Percentiles rank a stretch among this genome's conserved stretches.
phyloP scores from a whole-genome alignment of 2,329 filamentous ascomycete species.

The Microsporum audouinii region DNA sequence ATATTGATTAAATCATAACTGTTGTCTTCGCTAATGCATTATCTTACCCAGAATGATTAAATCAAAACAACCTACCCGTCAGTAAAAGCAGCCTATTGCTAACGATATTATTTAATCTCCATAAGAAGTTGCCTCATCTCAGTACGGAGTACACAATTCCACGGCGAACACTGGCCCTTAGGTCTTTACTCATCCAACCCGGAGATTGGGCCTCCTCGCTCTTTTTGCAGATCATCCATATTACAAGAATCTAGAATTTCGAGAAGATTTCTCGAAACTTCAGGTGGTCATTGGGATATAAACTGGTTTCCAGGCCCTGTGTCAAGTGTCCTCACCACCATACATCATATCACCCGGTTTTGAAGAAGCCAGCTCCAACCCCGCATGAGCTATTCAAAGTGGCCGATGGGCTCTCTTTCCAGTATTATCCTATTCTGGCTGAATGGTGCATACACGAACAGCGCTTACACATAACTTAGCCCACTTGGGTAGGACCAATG shows the following conservation, averaged over 20 bases:
- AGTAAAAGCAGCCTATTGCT: too few relatives aligned
- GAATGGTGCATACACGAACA: slow-evolving; percentile 1
- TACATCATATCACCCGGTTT: too few relatives aligned
- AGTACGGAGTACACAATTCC: neutral
- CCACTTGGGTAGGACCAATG: neutral
- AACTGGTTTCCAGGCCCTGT: neutral
- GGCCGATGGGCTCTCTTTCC: too few relatives aligned
- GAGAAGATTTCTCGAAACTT: neutral
- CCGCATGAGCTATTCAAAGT: too few relatives aligned
- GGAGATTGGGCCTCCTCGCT: neutral
- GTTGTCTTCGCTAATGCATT: neutral
- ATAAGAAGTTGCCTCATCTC: neutral
- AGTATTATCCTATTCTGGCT: neutral
- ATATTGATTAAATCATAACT: neutral
- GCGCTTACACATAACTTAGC: neutral
- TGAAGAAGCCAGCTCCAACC: too few relatives aligned
- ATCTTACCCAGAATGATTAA: too few relatives aligned
- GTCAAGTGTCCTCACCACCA: neutral
- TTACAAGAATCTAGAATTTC: neutral
- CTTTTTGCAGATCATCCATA: neutral
- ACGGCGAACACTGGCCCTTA: neutral
- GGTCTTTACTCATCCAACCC: neutral
- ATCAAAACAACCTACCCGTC: too few relatives aligned
- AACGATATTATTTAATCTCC: neutral
- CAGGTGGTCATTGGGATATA: neutral